Conservation (phyloP, 108 stramenopile genomes). For the Skeletonema marinoi region DNA sequence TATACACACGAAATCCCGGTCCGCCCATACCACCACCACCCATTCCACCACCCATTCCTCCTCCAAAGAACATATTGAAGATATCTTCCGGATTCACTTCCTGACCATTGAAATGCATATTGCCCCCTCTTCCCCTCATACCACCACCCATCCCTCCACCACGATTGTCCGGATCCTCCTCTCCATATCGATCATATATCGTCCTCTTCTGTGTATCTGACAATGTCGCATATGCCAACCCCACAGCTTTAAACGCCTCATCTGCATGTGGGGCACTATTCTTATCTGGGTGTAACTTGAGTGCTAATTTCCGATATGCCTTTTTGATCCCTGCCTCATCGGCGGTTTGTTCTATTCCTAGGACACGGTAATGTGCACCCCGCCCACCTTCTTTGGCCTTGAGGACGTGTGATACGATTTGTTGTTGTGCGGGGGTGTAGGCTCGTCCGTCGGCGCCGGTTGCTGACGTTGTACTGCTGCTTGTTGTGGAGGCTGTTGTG, state of each 20-base stretch:
- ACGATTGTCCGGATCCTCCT: slow-evolving; percentile 91
- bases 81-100: slow-evolving; percentile 93
- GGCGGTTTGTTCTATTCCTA: slow-evolving; percentile 62
- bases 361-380: slow-evolving; percentile 89
- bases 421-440: slow-evolving; percentile 71
- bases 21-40: slow-evolving; percentile 50
- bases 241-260: slow-evolving; percentile 95
- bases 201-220: slow-evolving; percentile 84
- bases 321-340: slow-evolving; percentile 84
- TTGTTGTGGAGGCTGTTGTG: not conserved
- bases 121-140: slow-evolving; percentile 50
- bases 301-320: slow-evolving; percentile 87
- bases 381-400: slow-evolving; percentile 72
- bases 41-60: slow-evolving; percentile 73
- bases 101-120: slow-evolving; percentile 59
- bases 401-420: slow-evolving; percentile 69
- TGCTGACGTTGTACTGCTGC: not conserved
- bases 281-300: slow-evolving; percentile 94
- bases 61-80: slow-evolving; percentile 97
- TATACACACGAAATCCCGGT: slow-evolving; percentile 53
- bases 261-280: slow-evolving; percentile 90
- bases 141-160: slow-evolving; percentile 67
- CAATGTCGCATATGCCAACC: slow-evolving; percentile 87
- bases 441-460: slow-evolving; percentile 57
- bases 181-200: slow-evolving; percentile 89